Conservation (phyloP, 176 grass and related monocot species). For the Tillandsia fasciculata region DNA sequence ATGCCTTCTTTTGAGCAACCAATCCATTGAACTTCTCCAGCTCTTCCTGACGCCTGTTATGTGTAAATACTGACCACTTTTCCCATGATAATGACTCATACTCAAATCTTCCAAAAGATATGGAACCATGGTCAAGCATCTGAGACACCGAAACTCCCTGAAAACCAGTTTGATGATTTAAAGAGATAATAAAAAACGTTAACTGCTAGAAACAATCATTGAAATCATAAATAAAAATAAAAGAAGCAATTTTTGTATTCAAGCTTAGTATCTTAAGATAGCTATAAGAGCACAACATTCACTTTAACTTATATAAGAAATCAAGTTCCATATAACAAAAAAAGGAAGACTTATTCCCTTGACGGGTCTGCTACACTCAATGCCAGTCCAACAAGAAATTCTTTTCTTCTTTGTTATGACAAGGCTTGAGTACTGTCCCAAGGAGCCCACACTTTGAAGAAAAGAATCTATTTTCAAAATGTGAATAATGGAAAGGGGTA, state of each 20-base stretch:
- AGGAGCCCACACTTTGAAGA: too few species aligned
- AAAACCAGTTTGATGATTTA: slow-evolving; percentile 14
- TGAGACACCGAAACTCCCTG: slow-evolving; percentile 70
- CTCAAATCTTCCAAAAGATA: slow-evolving; percentile 93
- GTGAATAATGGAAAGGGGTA: too few species aligned
- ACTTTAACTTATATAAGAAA: too few species aligned
- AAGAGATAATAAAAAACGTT: neutral
- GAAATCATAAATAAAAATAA: neutral
- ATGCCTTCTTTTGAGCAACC: slow-evolving; percentile 95
- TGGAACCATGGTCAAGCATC: slow-evolving; percentile 84
- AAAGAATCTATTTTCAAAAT: too few species aligned
- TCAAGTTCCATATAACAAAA: too few species aligned
- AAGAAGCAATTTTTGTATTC: neutral
- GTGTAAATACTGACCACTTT: slow-evolving; percentile 88
- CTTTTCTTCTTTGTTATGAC: too few species aligned
- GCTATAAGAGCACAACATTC: too few species aligned
- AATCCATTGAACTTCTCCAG: slow-evolving; percentile 93
- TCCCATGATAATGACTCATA: slow-evolving; percentile 90
- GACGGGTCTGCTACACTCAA: too few species aligned
- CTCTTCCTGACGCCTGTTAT: slow-evolving; percentile 86
- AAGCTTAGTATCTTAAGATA: neutral
- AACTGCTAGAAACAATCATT: neutral
- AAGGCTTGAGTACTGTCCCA: too few species aligned
- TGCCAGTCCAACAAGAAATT: too few species aligned
- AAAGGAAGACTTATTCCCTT: too few species aligned